Evolutionary conservation across 78 protist genomes (phyloP), one percentile per base, ranked within the genome.

Genomic region (Andalucia godoyi): DNA sequence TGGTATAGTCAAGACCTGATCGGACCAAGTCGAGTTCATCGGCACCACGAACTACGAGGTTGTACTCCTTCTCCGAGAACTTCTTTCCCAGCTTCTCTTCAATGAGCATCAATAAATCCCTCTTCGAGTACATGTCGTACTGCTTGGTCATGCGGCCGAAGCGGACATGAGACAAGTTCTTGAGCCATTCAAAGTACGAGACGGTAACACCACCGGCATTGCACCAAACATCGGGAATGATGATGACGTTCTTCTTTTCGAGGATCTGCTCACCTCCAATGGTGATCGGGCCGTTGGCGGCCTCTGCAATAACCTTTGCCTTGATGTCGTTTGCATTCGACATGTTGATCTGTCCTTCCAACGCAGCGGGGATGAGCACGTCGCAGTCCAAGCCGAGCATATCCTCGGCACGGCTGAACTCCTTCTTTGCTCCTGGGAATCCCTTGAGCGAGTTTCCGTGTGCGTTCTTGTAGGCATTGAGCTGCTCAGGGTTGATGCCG

Each of bases 131-230:
- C 65, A 80, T 86, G 67, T 85, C 91, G 79, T 80, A 79, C 71
- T 75, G 79, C 76, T 70, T 75, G 81, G 67, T 85, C 64, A 79
- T 52, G 39, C 79, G 76, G 18, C 77, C 76, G 29, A 69, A 79
- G 55, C 70, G 71, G n/a, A 79, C 78, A 50, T 70, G 88, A 0
- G 75, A 50, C 54, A 86, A 65, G 81, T 86, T 86, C 84, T 86
- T 86, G 47, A 86, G 75, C 92, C 92, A 86, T 66, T 86, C 92
- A 46, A 86, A 86, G 71, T 86, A 86, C 10, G 88, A 81, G 23
- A 81, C 92, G 68, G 84, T 82, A 67, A 86, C 92, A 86, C 92
- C 87, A 55, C 92, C 92, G 52, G 92, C 87, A 50, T 86, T 86
- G 51, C 75, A 59, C 30, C 72, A 47, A 36, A 86, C 39, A 59